A percentile compares a stretch with the other conserved stretches of the same genome.
These are phyloP conservation scores for Micractinium conductrix DNA, from an alignment of 139 green algal genomes.

Conservation along the genomic window DNA sequence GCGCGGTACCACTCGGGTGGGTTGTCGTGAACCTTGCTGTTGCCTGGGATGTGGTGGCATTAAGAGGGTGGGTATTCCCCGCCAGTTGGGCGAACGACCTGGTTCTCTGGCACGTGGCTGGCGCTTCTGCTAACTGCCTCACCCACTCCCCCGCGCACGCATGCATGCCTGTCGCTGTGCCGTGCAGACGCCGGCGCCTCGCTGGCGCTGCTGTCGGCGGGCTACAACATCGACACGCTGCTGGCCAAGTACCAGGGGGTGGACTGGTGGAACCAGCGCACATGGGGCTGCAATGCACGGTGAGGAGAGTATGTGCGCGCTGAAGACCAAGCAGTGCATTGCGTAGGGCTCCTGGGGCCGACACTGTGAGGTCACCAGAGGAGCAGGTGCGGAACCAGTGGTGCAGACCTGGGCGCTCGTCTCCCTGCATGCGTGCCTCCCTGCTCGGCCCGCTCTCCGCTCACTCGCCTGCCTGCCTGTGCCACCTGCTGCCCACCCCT, in stretches of 20 bases:
- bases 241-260: slow-evolving; percentile 58
- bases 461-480: no score
- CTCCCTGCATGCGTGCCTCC: no score
- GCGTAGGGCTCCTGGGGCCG: no score
- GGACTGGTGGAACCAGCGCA: slow-evolving; percentile 47
- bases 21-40: no score
- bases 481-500: neutral
- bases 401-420: no score
- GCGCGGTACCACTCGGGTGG: slow-evolving; percentile 29
- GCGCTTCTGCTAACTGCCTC: neutral
- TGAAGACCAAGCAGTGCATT: neutral
- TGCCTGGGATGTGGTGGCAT: no score
- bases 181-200: slow-evolving; percentile 41
- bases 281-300: slow-evolving; percentile 49
- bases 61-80: neutral
- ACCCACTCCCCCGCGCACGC: no score
- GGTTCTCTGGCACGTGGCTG: no score
- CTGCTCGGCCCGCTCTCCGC: no score
- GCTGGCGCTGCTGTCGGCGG: slow-evolving; percentile 45
- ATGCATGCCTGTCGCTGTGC: neutral
- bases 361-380: no score
- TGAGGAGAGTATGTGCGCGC: neutral
- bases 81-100: no score
- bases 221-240: slow-evolving; percentile 52
- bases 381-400: no score